A percentile compares a stretch with the other conserved stretches of the same genome.
phyloP scores from a whole-genome alignment of 257 asterid genomes.

The Nicotiana undulata region DNA sequence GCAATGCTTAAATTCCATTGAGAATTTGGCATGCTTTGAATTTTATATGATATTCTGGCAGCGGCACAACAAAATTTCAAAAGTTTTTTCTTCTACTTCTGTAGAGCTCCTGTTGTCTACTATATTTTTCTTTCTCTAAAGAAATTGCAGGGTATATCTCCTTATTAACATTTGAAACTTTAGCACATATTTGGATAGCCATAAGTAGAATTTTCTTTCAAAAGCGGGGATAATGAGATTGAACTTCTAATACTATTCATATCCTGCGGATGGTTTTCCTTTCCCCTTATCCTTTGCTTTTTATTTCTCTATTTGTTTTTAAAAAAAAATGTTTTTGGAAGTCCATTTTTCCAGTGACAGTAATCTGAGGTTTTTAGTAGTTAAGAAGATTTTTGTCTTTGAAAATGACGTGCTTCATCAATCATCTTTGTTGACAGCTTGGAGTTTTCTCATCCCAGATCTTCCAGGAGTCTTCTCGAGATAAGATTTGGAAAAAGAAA shows the following conservation, averaged over 20 bases:
- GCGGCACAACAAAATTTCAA: background rate
- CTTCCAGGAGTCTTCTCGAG: slow-evolving; percentile 94
- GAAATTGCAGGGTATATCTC: background rate
- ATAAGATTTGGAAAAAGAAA: slow-evolving; percentile 85
- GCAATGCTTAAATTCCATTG: background rate
- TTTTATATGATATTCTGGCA: background rate
- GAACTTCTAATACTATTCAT: background rate
- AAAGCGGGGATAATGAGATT: background rate
- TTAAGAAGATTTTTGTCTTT: background rate
- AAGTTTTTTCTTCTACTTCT: background rate
- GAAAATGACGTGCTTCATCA: background rate
- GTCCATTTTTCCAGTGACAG: background rate
- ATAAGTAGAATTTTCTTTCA: background rate
- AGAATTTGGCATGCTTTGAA: background rate
- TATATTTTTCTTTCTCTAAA: background rate
- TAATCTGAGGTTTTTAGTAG: background rate
- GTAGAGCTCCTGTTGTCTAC: background rate
- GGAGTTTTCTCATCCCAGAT: slow-evolving; percentile 98
- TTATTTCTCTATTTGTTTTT: background rate
- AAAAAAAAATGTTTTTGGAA: background rate
- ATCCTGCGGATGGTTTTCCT: background rate
- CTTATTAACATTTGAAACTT: background rate
- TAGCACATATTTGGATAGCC: background rate
- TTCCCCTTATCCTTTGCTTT: background rate
- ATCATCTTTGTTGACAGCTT: slow-evolving; percentile 46